phyloP scores from a whole-genome alignment of 768 basidiomycete species.

The Brasilioporus rufonigricans region DNA sequence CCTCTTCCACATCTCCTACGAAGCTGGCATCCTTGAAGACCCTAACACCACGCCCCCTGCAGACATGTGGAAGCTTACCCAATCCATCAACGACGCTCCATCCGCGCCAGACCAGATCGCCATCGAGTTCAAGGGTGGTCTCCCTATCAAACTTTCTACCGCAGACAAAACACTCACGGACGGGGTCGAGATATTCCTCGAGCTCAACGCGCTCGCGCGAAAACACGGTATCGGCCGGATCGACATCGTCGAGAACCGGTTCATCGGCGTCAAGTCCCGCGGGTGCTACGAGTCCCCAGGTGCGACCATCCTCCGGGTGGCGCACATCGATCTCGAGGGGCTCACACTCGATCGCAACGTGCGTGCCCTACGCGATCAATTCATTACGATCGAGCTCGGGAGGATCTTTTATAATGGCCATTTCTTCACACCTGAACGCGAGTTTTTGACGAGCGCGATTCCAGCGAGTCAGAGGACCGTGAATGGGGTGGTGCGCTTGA shows the following conservation, averaged over 20 bases:
- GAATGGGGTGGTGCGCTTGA: conserved; percentile 87
- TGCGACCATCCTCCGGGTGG: conserved; percentile 91
- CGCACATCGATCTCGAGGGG: conserved; percentile 96
- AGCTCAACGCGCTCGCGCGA: conserved; percentile 86
- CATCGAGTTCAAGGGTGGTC: conserved; percentile 84
- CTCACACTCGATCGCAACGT: conserved; percentile 98
- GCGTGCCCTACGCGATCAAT: conserved; percentile 90
- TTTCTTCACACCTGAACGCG: conserved; percentile 99
- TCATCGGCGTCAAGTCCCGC: conserved; percentile 98
- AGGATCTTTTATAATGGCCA: conserved; percentile 97
- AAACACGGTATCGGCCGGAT: conserved; percentile 96
- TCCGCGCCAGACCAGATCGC: conserved; percentile 70
- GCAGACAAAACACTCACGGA: conserved; percentile 77
- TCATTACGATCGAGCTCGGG: conserved; percentile 87
- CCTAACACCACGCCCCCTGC: conserved; percentile 89
- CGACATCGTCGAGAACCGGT: conserved; percentile 99
- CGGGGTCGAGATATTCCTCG: conserved; percentile 89
- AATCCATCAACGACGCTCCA: conserved; percentile 80
- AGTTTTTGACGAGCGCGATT: conserved; percentile 88
- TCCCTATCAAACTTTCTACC: conserved; percentile 78
- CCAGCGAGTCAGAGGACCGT: conserved; percentile 95
- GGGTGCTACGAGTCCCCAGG: conserved; percentile 99
- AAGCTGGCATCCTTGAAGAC: conserved; percentile 98
- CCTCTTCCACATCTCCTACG: conserved; percentile 99
- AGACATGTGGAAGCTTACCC: conserved; percentile 99